These are phyloP conservation scores for Paralagenidium karlingii DNA, from an alignment of 352 stramenopile genomes.

Conservation along the genomic window DNA sequence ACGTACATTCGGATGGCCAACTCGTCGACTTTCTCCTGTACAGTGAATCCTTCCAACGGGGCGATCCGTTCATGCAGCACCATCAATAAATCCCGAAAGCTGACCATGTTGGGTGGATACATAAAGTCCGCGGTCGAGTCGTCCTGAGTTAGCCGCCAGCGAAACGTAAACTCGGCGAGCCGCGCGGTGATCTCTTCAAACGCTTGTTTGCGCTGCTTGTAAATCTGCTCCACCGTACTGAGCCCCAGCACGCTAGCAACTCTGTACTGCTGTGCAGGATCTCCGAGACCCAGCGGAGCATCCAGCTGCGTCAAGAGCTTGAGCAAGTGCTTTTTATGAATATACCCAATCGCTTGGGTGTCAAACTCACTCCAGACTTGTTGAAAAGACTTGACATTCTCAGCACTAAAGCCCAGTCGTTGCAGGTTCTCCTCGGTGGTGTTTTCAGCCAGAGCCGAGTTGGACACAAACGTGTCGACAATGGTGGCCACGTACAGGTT, in stretches of 20 bases:
- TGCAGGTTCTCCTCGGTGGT: slow-evolving; percentile 27
- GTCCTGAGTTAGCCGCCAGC: slow-evolving; percentile 42
- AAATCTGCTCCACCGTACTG: not conserved
- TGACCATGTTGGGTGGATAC: slow-evolving; percentile 51
- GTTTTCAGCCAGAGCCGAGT: slow-evolving; percentile 40
- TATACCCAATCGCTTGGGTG: slow-evolving; percentile 47
- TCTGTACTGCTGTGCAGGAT: too few species aligned
- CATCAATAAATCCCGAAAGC: slow-evolving; percentile 59
- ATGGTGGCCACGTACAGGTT: slow-evolving; percentile 76
- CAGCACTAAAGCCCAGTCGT: slow-evolving; percentile 44
- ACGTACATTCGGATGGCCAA: slow-evolving; percentile 59
- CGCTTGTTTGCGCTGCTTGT: slow-evolving; percentile 18
- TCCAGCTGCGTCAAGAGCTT: slow-evolving; percentile 35
- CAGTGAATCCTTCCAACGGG: slow-evolving; percentile 51
- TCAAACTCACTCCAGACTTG: slow-evolving; percentile 67
- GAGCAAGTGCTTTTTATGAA: slow-evolving; percentile 58
- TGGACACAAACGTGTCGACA: slow-evolving; percentile 73
- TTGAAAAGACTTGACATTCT: slow-evolving; percentile 53
- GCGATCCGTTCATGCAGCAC: slow-evolving; percentile 56
- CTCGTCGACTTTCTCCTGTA: slow-evolving; percentile 77
- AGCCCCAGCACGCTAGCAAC: not conserved
- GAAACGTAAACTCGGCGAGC: slow-evolving; percentile 47
- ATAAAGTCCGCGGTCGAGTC: slow-evolving; percentile 21
- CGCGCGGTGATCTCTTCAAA: slow-evolving; percentile 67
- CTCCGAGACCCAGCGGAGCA: slow-evolving; percentile 31